A percentile compares a stretch with the other conserved stretches of the same genome.
Evolutionary conservation across 192 early-diverging fungal genomes (phyloP).

Genomic region (Backusella luteola): DNA sequence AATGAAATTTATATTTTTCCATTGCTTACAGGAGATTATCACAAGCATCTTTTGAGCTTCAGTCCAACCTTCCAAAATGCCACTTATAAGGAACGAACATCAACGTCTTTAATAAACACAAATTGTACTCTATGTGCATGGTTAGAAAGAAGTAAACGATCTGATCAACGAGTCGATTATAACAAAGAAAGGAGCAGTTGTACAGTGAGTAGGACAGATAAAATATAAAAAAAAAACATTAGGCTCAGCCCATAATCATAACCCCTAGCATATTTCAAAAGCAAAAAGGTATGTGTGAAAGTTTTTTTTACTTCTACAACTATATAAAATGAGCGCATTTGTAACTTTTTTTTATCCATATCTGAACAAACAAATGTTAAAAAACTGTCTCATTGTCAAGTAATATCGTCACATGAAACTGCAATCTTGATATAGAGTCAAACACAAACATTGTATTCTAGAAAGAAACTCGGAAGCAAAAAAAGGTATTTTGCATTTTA

Average conservation of each 20-base stretch:
- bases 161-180: neutral
- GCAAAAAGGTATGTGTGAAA: neutral
- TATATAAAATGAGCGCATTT: neutral
- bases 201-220: neutral
- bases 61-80: no score
- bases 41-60: no score
- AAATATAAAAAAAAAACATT: neutral
- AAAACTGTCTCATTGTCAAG: neutral
- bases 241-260: neutral
- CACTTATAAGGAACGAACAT: no score
- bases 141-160: neutral
- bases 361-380: neutral
- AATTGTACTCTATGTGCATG: no score
- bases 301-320: neutral
- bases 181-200: neutral
- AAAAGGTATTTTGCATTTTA: neutral
- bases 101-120: no score
- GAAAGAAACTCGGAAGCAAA: neutral
- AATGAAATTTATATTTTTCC: no score
- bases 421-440: neutral
- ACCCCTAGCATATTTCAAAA: neutral
- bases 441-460: neutral
- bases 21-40: no score
- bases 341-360: neutral
- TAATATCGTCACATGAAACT: neutral